Evolutionary conservation across 2,329 filamentous ascomycete genomes (phyloP).

Genomic region (Dactylella cylindrospora): DNA sequence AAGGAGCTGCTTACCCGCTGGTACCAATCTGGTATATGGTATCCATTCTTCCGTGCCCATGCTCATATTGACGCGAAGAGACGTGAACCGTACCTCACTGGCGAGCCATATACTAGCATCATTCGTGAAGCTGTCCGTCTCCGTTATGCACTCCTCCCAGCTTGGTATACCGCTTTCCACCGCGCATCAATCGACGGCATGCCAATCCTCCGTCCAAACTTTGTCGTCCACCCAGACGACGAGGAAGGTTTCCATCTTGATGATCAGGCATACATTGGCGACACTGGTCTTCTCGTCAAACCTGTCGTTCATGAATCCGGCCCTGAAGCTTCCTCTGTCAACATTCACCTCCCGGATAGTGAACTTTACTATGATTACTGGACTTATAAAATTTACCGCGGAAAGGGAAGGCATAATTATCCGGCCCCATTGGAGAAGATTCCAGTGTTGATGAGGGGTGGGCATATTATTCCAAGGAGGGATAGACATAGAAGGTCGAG

Average conservation of each 20-base stretch:
- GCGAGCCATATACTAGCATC: slow-evolving; percentile 80
- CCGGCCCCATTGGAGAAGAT: slow-evolving; percentile 80
- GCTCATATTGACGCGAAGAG: slow-evolving; percentile 95
- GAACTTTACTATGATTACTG: slow-evolving; percentile 96
- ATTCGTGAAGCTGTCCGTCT: slow-evolving; percentile 84
- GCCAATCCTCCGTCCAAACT: slow-evolving; percentile 87
- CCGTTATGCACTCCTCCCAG: slow-evolving; percentile 82
- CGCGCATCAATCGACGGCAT: slow-evolving; percentile 78
- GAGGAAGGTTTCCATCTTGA: slow-evolving; percentile 86
- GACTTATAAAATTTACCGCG: slow-evolving; percentile 74
- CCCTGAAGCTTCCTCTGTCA: slow-evolving; percentile 64
- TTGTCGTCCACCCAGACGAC: slow-evolving; percentile 84
- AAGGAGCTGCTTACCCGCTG: slow-evolving; percentile 88
- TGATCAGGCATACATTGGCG: slow-evolving; percentile 88
- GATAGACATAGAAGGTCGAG: slow-evolving; percentile 62
- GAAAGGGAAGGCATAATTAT: slow-evolving; percentile 69
- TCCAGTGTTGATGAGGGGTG: slow-evolving; percentile 87
- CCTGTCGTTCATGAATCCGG: slow-evolving; percentile 79
- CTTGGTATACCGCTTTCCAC: slow-evolving; percentile 97
- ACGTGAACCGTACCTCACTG: slow-evolving; percentile 85
- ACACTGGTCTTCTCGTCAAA: slow-evolving; percentile 86
- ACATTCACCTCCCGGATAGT: slow-evolving; percentile 84
- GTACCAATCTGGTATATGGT: slow-evolving; percentile 96
- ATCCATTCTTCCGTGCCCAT: slow-evolving; percentile 96
- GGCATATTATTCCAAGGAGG: slow-evolving; percentile 86